Evolutionary conservation across 2,329 filamentous ascomycete genomes (phyloP).

Genomic region (Sporothrix curviconia): DNA sequence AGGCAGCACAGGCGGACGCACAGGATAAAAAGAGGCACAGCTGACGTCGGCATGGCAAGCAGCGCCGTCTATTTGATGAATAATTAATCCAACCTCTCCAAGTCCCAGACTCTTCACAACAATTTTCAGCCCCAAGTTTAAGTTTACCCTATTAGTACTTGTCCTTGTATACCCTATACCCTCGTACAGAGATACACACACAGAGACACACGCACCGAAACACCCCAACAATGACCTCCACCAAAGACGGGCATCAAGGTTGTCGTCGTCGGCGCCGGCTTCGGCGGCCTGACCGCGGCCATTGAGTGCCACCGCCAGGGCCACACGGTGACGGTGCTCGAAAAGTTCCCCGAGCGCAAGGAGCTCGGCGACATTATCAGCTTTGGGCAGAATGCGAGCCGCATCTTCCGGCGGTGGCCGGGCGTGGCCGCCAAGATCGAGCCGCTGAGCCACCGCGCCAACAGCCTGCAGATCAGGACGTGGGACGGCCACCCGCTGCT

Average conservation of each 20-base stretch:
- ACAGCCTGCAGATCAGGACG: slow-evolving; percentile 57
- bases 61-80: no score
- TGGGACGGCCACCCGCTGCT: no score
- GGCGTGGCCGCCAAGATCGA: slow-evolving; percentile 44
- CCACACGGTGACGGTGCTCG: slow-evolving; percentile 52
- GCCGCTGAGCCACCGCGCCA: slow-evolving; percentile 36
- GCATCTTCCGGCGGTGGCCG: slow-evolving; percentile 51
- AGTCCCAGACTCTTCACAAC: no score
- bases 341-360: slow-evolving; percentile 52
- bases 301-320: slow-evolving; percentile 58
- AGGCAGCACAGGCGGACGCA: no score
- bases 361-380: slow-evolving; percentile 56
- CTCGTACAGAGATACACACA: no score
- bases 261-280: slow-evolving; percentile 47
- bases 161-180: no score
- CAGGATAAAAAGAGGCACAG: no score
- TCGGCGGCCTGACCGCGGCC: slow-evolving; percentile 55
- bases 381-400: slow-evolving; percentile 53
- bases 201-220: neutral
- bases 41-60: no score
- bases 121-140: no score
- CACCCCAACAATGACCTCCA: slow-evolving; percentile 3
- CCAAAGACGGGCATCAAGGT: slow-evolving; percentile 45
- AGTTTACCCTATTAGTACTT: no score
- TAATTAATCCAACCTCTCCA: no score